Percentiles rank a stretch among this genome's conserved stretches.
phyloP scores from a whole-genome alignment of 164 flowering plant species.

The Umbellularia californica region DNA sequence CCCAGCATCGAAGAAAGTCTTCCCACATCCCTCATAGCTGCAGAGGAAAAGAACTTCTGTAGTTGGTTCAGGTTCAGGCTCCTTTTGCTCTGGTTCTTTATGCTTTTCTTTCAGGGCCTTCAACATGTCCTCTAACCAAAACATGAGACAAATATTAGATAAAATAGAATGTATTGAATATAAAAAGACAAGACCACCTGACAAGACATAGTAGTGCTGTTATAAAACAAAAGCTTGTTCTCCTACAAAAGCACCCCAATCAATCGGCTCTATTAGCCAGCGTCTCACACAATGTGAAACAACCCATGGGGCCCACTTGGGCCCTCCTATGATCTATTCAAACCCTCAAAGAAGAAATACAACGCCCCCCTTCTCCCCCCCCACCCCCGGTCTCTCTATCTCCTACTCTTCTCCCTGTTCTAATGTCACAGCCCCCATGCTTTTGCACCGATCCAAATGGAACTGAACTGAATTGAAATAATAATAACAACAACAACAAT shows the following conservation, averaged over 20 bases:
- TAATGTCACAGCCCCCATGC: neutral
- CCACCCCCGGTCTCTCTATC: neutral
- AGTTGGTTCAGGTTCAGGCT: conserved; percentile 90
- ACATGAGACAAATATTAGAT: neutral
- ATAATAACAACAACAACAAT: too few relatives aligned
- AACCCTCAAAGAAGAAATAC: too few relatives aligned
- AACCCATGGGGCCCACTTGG: too few relatives aligned
- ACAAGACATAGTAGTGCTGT: neutral
- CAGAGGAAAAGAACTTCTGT: conserved; percentile 96
- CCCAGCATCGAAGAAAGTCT: conserved; percentile 92
- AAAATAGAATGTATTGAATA: neutral
- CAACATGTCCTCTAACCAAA: conserved; percentile 50
- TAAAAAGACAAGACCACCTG: neutral
- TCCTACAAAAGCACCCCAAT: neutral
- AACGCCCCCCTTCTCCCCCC: neutral
- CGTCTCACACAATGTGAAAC: too few relatives aligned
- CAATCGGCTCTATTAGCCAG: neutral
- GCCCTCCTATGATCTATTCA: too few relatives aligned
- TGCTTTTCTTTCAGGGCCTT: conserved; percentile 61
- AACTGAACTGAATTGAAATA: too few relatives aligned
- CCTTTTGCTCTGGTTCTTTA: conserved; percentile 59
- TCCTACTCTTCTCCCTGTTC: neutral
- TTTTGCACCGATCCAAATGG: too few relatives aligned
- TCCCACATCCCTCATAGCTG: conserved; percentile 97
- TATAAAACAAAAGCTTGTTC: neutral